Percentiles rank a stretch among this genome's conserved stretches.
These are phyloP conservation scores for Xylaria grammica DNA, from an alignment of 495 filamentous ascomycete genomes.

Conservation along the genomic window DNA sequence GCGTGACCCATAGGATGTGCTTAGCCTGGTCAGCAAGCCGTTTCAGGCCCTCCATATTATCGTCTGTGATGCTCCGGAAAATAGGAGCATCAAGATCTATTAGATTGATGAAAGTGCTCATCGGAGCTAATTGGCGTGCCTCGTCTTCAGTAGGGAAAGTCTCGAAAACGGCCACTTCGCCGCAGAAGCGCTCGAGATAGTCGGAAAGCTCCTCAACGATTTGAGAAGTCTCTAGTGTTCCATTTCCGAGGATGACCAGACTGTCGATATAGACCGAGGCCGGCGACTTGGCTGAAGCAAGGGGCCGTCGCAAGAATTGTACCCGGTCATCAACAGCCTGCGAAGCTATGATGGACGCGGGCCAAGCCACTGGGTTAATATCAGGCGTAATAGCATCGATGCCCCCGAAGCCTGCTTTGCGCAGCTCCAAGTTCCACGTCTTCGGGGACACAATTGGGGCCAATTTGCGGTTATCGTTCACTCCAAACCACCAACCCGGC, in stretches of 20 bases:
- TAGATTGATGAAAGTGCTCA: constrained; percentile 43
- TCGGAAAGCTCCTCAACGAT: constrained; percentile 16
- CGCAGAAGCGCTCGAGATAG: background rate
- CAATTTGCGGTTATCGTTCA: constrained; percentile 45
- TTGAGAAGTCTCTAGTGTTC: constrained; percentile 8
- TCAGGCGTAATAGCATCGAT: constrained; percentile 45
- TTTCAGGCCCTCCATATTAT: constrained; percentile 30
- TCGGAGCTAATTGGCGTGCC: constrained; percentile 18
- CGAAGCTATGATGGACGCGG: constrained; percentile 47
- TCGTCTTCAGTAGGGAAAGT: constrained; percentile 12
- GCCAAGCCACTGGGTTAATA: constrained; percentile 24
- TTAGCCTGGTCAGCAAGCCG: constrained; percentile 42
- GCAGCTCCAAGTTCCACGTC: constrained; percentile 49
- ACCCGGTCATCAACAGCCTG: constrained; percentile 57
- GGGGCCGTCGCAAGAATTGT: constrained; percentile 40
- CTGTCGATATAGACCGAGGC: constrained; percentile 6
- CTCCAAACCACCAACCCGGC: constrained; percentile 59
- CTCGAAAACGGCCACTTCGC: background rate
- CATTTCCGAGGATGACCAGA: constrained; percentile 29
- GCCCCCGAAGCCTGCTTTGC: constrained; percentile 51
- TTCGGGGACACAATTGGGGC: constrained; percentile 40
- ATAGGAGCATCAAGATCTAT: constrained; percentile 46
- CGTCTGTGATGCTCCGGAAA: constrained; percentile 37
- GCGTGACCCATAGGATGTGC: constrained; percentile 51
- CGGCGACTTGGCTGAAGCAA: constrained; percentile 16